Percentiles rank a stretch among this genome's conserved stretches.
phyloP scores from a whole-genome alignment of 352 stramenopile species.

The Pythium dissimile region DNA sequence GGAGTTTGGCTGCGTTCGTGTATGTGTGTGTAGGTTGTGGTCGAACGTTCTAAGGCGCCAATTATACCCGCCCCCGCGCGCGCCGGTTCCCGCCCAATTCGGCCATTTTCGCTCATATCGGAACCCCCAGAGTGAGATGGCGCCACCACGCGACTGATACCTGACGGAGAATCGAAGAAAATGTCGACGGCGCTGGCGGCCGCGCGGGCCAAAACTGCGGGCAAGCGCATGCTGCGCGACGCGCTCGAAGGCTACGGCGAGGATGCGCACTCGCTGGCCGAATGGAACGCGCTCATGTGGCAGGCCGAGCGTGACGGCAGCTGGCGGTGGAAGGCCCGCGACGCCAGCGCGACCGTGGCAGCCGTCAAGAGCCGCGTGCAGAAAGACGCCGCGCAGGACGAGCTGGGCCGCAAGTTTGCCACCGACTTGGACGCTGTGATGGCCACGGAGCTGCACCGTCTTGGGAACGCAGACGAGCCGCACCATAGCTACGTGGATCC shows the following conservation, averaged over 20 bases:
- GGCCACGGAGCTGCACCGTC: slow-evolving; percentile 13
- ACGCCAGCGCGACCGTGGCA: slow-evolving; percentile 10
- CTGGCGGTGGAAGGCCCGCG: slow-evolving; percentile 28
- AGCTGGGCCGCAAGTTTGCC: slow-evolving; percentile 4
- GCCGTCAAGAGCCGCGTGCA: slow-evolving; percentile 16
- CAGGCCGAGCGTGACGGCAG: slow-evolving; percentile 19
- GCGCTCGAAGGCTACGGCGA: slow-evolving; percentile 35
- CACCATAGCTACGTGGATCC: neutral
- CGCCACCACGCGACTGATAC: neutral
- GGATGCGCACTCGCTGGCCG: slow-evolving; percentile 17
- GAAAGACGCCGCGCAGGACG: slow-evolving; percentile 3
- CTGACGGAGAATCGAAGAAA: neutral
- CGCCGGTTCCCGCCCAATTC: neutral
- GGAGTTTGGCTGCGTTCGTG: no score
- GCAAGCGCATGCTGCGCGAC: slow-evolving; percentile 61
- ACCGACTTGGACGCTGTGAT: slow-evolving; percentile 22
- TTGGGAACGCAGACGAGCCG: neutral
- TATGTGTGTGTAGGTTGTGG: neutral
- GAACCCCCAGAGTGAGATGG: neutral
- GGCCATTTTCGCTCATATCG: neutral
- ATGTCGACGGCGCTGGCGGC: slow-evolving; percentile 69
- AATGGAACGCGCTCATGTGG: slow-evolving; percentile 34
- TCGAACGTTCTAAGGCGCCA: no score
- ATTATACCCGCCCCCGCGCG: no score
- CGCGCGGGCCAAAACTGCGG: slow-evolving; percentile 58